These are phyloP conservation scores for Eucalyptus erythrocorys DNA, from an alignment of 345 rosid genomes.

Conservation along the genomic window DNA sequence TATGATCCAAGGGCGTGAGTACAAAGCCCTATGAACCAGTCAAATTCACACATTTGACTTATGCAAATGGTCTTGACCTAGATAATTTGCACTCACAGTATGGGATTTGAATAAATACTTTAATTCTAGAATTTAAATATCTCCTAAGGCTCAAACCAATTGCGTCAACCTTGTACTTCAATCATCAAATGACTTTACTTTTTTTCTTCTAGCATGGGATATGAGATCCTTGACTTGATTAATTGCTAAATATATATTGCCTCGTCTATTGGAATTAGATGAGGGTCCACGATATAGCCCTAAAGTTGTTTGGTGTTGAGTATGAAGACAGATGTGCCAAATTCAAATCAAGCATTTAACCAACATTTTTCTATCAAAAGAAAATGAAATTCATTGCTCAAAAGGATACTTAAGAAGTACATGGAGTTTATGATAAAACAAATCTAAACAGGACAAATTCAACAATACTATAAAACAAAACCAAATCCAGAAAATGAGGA, in stretches of 20 bases:
- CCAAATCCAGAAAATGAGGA: background rate
- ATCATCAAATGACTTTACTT: background rate
- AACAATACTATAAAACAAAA: background rate
- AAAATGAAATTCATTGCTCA: background rate
- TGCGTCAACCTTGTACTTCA: background rate
- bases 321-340: background rate
- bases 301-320: background rate
- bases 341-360: background rate
- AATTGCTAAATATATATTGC: background rate
- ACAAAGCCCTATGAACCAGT: background rate
- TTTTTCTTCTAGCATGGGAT: background rate
- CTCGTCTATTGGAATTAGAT: background rate
- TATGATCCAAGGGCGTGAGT: background rate
- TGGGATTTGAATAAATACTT: background rate
- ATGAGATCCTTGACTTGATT: background rate
- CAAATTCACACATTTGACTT: background rate
- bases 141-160: background rate
- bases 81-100: background rate
- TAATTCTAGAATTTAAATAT: background rate
- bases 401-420: background rate
- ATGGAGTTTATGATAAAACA: background rate
- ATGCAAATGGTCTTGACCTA: background rate
- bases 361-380: background rate
- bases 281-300: background rate
- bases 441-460: accelerated